Percentiles rank a stretch among this genome's conserved stretches.
Evolutionary conservation across 192 early-diverging fungal species (phyloP).

Genomic region (Linnemannia schmuckeri): DNA sequence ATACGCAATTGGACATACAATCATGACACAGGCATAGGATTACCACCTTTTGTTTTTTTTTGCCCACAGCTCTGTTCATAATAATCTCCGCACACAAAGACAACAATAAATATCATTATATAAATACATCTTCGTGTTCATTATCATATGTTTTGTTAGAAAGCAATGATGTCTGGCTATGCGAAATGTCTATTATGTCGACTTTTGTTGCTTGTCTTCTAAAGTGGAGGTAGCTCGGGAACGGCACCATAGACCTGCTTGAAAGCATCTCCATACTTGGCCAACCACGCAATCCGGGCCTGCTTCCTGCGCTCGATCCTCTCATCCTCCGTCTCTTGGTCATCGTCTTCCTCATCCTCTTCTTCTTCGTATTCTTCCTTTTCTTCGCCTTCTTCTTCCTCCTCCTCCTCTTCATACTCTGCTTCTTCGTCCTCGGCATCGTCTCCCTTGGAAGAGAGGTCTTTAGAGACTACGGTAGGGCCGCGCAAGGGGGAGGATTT

Average conservation of each 20-base stretch:
- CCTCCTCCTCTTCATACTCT: constrained; percentile 8
- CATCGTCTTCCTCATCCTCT: constrained; percentile 27
- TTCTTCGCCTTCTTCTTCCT: constrained; percentile 12
- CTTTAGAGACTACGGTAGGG: background rate
- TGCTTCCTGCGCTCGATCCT: constrained; percentile 38
- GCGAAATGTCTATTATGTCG: background rate
- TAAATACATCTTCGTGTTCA: background rate
- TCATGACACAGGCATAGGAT: background rate
- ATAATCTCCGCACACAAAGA: background rate
- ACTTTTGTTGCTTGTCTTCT: background rate
- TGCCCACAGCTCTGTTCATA: background rate
- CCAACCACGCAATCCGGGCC: constrained; percentile 41
- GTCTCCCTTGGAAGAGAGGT: background rate
- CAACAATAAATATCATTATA: background rate
- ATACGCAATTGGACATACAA: too few species aligned
- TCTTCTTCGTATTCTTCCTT: constrained; percentile 24
- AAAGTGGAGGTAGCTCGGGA: constrained; percentile 47
- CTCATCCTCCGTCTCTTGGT: constrained; percentile 33
- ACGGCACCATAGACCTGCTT: constrained; percentile 51
- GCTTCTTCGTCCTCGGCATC: constrained; percentile 3
- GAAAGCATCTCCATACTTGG: constrained; percentile 52
- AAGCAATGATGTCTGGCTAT: background rate
- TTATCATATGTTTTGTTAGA: background rate
- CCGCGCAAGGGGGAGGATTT: background rate
- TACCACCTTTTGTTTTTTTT: background rate